Conservation (phyloP, 2,329 filamentous ascomycete genomes). For the Apiospora hydei region DNA sequence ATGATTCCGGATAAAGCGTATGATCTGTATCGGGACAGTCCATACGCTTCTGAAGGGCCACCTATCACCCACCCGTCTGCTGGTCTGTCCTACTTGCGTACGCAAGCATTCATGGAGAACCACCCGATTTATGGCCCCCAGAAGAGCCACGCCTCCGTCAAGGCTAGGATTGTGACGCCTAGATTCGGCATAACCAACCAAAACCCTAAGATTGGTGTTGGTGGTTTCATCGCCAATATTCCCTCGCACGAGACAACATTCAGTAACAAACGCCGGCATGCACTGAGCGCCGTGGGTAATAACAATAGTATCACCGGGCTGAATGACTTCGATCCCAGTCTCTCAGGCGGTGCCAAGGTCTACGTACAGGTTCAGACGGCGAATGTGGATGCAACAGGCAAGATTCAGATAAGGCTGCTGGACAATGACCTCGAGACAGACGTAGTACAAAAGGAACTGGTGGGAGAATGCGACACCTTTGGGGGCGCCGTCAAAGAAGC, state of each 20-base stretch:
- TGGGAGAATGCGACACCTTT: slow-evolving; percentile 25
- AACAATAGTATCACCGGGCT: slow-evolving; percentile 40
- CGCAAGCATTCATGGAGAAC: slow-evolving; percentile 61
- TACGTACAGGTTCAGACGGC: slow-evolving; percentile 56
- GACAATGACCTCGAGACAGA: slow-evolving; percentile 45
- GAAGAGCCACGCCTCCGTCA: slow-evolving; percentile 53
- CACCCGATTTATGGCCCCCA: slow-evolving; percentile 69
- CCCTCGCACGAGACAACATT: slow-evolving; percentile 52
- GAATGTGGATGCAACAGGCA: slow-evolving; percentile 58
- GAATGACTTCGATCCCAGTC: slow-evolving; percentile 53
- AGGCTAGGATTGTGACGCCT: slow-evolving; percentile 59
- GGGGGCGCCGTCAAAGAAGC: slow-evolving; percentile 27
- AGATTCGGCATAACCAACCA: slow-evolving; percentile 37
- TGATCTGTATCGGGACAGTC: slow-evolving; percentile 43
- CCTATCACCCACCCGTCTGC: slow-evolving; percentile 68
- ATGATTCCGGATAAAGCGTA: slow-evolving; percentile 30
- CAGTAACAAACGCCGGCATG: slow-evolving; percentile 23
- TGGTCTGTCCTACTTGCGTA: slow-evolving; percentile 68
- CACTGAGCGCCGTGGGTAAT: neutral
- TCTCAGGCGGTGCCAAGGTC: slow-evolving; percentile 61
- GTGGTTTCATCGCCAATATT: slow-evolving; percentile 58
- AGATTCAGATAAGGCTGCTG: slow-evolving; percentile 52
- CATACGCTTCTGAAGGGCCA: slow-evolving; percentile 62
- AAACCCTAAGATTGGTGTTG: slow-evolving; percentile 58
- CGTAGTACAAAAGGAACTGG: slow-evolving; percentile 29